Percentiles rank a stretch among this genome's conserved stretches.
These are phyloP conservation scores for Monilinia fructigena DNA, from an alignment of 2,329 filamentous ascomycete species.

Conservation along the genomic window DNA sequence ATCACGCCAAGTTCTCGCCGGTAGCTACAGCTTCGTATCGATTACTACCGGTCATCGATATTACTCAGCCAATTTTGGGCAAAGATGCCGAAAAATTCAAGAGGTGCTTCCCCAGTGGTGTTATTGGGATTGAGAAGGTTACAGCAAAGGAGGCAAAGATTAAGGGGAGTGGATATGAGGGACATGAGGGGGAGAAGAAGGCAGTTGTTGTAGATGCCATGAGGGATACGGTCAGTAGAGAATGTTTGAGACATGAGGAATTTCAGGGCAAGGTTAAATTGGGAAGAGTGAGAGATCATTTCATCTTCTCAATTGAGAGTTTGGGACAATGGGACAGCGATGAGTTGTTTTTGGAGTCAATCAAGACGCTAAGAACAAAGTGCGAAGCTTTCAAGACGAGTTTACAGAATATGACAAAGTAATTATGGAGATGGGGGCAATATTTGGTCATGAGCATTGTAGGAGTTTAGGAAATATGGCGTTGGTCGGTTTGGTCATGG, in stretches of 20 bases:
- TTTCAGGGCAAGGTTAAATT: conserved; percentile 96
- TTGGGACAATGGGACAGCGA: conserved; percentile 94
- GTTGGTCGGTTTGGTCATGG: conserved; percentile 33
- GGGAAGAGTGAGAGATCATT: conserved; percentile 87
- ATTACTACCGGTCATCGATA: conserved; percentile 83
- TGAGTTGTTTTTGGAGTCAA: conserved; percentile 84
- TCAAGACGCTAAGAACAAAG: conserved; percentile 83
- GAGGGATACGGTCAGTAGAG: conserved; percentile 92
- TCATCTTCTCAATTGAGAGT: conserved; percentile 95
- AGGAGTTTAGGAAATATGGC: conserved; percentile 37
- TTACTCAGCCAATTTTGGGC: conserved; percentile 79
- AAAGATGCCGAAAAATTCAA: conserved; percentile 86
- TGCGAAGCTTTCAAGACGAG: conserved; percentile 71
- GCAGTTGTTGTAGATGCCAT: conserved; percentile 86
- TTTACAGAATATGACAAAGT: conserved; percentile 60
- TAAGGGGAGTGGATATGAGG: conserved; percentile 65
- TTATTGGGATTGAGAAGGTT: conserved; percentile 76
- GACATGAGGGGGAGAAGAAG: conserved; percentile 75
- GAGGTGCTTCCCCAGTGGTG: conserved; percentile 83
- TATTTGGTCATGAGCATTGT: conserved; percentile 31
- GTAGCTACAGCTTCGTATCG: conserved; percentile 94
- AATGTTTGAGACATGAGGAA: conserved; percentile 86
- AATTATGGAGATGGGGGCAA: conserved; percentile 23
- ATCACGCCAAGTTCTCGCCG: conserved; percentile 96
- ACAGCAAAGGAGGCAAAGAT: conserved; percentile 62